These are phyloP conservation scores for Colletotrichum sp. DNA, from an alignment of 2,329 filamentous ascomycete species.

Conservation along the genomic window DNA sequence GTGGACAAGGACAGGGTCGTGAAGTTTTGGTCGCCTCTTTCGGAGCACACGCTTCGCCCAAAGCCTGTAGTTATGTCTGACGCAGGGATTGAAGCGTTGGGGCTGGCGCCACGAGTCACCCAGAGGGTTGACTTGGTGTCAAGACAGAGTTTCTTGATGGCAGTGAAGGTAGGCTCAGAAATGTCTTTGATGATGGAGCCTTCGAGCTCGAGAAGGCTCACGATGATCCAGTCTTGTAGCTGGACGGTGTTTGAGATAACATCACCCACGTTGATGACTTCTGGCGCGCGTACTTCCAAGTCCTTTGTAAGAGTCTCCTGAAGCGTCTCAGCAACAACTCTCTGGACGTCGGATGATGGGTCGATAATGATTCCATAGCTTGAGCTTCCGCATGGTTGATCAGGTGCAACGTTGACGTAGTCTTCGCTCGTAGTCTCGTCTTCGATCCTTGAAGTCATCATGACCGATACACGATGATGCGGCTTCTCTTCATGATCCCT, in stretches of 20 bases:
- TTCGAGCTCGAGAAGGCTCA: neutral
- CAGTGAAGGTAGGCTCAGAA: neutral
- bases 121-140: neutral
- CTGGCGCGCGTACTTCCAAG: neutral
- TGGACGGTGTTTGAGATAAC: neutral
- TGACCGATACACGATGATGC: neutral
- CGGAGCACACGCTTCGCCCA: neutral
- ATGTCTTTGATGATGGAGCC: neutral
- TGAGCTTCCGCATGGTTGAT: neutral
- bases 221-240: neutral
- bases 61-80: neutral
- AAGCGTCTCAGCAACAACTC: neutral
- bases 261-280: neutral
- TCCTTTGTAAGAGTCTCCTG: neutral
- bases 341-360: neutral
- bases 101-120: neutral
- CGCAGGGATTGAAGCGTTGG: neutral
- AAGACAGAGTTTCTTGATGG: neutral
- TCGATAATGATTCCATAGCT: neutral
- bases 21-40: neutral
- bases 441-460: neutral
- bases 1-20: neutral
- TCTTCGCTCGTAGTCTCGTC: neutral
- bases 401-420: neutral
- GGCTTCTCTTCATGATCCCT: constrained; percentile 19